phyloP scores from a whole-genome alignment of 169 alveolate species.

The Babesia bigemina region DNA sequence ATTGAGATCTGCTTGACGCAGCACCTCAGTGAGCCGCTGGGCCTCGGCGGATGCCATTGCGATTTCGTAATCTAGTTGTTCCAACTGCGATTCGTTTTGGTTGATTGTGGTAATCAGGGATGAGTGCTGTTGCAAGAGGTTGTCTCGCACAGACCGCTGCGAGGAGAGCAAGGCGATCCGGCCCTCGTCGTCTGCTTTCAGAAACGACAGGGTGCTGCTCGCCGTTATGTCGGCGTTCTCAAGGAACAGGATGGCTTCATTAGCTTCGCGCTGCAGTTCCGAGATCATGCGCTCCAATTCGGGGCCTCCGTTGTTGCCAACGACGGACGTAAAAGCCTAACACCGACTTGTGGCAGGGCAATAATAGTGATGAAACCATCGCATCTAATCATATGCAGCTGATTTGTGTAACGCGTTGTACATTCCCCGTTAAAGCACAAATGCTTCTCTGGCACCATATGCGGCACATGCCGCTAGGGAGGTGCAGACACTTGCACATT shows the following conservation, averaged over 20 bases:
- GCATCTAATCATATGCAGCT: background rate
- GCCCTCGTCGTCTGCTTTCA: background rate
- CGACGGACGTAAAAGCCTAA: background rate
- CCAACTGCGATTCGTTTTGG: background rate
- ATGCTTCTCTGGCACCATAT: no score
- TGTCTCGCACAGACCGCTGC: constrained; percentile 9
- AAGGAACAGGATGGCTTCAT: constrained; percentile 19
- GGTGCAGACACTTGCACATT: no score
- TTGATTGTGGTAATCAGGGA: background rate
- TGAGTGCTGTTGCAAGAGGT: background rate
- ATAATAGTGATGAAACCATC: background rate
- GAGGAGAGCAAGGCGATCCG: background rate
- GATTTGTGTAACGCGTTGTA: background rate
- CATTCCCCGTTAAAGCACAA: background rate
- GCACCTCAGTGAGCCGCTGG: background rate
- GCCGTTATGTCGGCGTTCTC: constrained; percentile 1
- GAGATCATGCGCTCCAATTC: background rate
- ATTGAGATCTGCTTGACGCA: background rate
- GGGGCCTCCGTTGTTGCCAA: background rate
- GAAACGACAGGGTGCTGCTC: background rate
- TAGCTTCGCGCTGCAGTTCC: constrained; percentile 12
- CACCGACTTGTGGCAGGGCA: background rate
- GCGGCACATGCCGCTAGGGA: no score
- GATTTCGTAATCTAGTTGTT: constrained; percentile 3
- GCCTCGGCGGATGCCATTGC: background rate